Conservation (phyloP, 306 rosid genomes). For the Fagus sylvatica region DNA sequence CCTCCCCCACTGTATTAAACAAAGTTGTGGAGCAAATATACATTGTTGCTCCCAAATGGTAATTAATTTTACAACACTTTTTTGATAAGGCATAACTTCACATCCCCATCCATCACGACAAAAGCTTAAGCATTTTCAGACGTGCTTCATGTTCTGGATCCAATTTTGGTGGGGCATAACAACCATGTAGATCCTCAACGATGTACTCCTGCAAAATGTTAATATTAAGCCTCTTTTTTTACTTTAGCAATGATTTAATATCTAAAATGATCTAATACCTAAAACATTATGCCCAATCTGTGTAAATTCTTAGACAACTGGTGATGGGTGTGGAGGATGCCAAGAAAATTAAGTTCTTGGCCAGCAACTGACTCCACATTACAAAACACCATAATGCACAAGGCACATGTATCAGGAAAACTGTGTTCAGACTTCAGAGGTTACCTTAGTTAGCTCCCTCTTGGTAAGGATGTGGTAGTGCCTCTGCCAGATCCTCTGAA, state of each 20-base stretch:
- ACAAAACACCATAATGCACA: neutral
- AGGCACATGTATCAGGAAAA: neutral
- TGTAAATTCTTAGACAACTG: neutral
- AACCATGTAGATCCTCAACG: constrained; percentile 88
- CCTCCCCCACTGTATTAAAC: constrained; percentile 23
- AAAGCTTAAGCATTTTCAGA: constrained; percentile 91
- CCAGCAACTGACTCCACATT: neutral
- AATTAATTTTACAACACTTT: constrained; percentile 15
- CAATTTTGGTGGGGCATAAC: constrained; percentile 82
- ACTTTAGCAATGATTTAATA: neutral
- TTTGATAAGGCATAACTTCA: constrained; percentile 13
- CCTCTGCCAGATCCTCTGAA: constrained; percentile 99
- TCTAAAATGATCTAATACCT: neutral
- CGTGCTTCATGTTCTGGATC: constrained; percentile 89
- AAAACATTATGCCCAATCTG: constrained; percentile 1
- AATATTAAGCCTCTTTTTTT: neutral
- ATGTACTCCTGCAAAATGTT: constrained; percentile 71
- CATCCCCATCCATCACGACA: constrained; percentile 33
- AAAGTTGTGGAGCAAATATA: constrained; percentile 21
- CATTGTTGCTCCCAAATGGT: constrained; percentile 16
- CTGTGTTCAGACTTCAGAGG: neutral
- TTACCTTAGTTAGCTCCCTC: constrained; percentile 94
- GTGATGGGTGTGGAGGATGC: neutral
- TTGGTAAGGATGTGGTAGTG: constrained; percentile 98
- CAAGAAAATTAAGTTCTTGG: neutral